Base-by-base conservation (phyloP, 768 basidiomycete genomes). In the Leccinum variicolor region DNA sequence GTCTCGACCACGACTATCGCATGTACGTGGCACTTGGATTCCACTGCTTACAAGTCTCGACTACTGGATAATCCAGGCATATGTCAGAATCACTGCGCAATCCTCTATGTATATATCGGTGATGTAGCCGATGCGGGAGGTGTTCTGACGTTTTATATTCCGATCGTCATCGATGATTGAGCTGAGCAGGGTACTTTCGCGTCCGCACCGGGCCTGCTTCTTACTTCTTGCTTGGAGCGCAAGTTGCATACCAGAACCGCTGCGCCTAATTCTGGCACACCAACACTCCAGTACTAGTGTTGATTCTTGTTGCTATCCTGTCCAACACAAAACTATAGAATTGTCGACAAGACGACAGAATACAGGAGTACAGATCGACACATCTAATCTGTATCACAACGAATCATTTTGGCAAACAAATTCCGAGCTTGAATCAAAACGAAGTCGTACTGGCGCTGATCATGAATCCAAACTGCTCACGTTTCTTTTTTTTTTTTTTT, bases 81-180 rank as follows among this genome's bases (percentile, higher is more conserved):
- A 51, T 94, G 92, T 67, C 84, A 86, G 62, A 80, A 84, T 57
- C 88, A 93, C 61, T 94, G 91, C 67, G 79, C 90, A 57, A 94
- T 94, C 62, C 79, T 94, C 52, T 94, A 94, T 61, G 91, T 94
- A 54, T 94, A 94, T 66, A 87, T 94, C 46, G 92, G 92, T 10
- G 86, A 91, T 31, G 79, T 86, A 11, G 82, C 83, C 5, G 85
- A 90, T 55, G 84, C 87, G 0, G 90, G 92, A 47, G 92, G 91
- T 3, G 89, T 94, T 43, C 76, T 94, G 60, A 94, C 92, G 3
- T 94, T 90, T 68, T 94, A 93, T 66, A 85, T 94, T 52, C 92
- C 92, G 45, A 89, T 87, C 1, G 82, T 90, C 39, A 79, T 88
- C 47, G 84, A 86, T 45, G 87, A 85, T 55, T 72, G 48, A 68